Conservation (phyloP, 192 early-diverging fungal genomes). For the Backusella australiensis region DNA sequence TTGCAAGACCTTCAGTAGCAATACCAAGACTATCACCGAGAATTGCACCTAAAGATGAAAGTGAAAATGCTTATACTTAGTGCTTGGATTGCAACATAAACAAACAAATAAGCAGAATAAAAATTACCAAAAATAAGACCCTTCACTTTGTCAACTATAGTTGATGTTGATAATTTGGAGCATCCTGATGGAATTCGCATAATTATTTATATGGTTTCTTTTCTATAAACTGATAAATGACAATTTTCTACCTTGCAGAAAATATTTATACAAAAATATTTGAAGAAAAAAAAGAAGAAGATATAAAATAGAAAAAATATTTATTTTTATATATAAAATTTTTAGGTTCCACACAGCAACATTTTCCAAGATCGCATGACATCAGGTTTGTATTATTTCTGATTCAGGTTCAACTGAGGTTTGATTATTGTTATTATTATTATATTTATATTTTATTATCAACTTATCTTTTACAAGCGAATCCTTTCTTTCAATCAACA, state of each 20-base stretch:
- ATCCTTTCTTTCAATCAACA: not conserved
- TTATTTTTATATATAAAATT: not conserved
- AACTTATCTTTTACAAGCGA: not conserved
- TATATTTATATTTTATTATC: not conserved
- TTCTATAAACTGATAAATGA: not conserved
- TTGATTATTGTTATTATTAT: not conserved
- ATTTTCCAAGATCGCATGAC: not conserved
- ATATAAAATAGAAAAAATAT: not conserved
- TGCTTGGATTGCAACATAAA: not conserved
- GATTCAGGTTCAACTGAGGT: not conserved
- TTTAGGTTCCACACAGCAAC: slow-evolving; percentile 4
- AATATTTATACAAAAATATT: slow-evolving; percentile 3
- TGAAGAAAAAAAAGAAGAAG: not conserved
- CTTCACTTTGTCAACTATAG: slow-evolving; percentile 35
- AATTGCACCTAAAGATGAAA: slow-evolving; percentile 44
- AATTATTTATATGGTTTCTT: not conserved
- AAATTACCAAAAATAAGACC: slow-evolving; percentile 39
- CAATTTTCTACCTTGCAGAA: slow-evolving; percentile 16
- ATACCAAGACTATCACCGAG: slow-evolving; percentile 64
- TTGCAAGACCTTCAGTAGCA: slow-evolving; percentile 60
- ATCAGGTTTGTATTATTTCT: not conserved
- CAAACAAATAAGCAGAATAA: not conserved
- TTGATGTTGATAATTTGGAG: slow-evolving; percentile 22
- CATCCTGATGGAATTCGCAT: slow-evolving; percentile 38
- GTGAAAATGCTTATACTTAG: not conserved